Base-by-base conservation (phyloP, 768 basidiomycete genomes). In the Suillus americanus region DNA sequence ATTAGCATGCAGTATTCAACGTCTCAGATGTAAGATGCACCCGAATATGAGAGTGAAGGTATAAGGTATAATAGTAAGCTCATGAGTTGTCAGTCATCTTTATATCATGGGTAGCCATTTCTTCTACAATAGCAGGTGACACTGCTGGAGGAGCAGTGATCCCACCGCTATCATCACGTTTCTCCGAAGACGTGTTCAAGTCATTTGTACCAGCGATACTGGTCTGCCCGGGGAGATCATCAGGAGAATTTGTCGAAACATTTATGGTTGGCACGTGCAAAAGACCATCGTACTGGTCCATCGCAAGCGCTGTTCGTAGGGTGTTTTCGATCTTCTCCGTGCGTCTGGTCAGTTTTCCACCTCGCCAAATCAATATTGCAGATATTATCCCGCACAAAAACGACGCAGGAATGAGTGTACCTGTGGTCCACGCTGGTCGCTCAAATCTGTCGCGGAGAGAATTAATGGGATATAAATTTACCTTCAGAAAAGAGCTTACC, bases 371-470 rank as follows among this genome's bases (percentile, higher is more conserved):
- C 51, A 90, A 78, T 23, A 92, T 76, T 12, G 84, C 90, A 8
- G 93, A 86, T 33, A 77, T 74, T 62, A 96, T 94, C 48, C 91
- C 92, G 70, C 89, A 90, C 2, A 91, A 76, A 77, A 95, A 95
- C 35, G 85, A 85, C 0, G 80, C 79, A 1, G 91, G 90, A 57
- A 96, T 92, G 18, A 94, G 81, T 38, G 79, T 79, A 0, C 86
- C 86, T 9, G 88, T 89, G 56, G 81, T 85, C 89, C 89, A 90
- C 3, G 86, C 81, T 2, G 89, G 89, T n/a, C 89, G 83, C 63
- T 83, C 68, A 69, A 89, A 89, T 35, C 85, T 86, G 51, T 43
- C 54, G 20, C 13, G 18, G 37, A 48, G 14, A 50, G 48, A 14
- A 37, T 46, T 48, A 20, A 40, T 23, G 35, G 30, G n/a, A 73